Conservation (phyloP, 768 basidiomycete species). For the Rhizopogon rudus region DNA sequence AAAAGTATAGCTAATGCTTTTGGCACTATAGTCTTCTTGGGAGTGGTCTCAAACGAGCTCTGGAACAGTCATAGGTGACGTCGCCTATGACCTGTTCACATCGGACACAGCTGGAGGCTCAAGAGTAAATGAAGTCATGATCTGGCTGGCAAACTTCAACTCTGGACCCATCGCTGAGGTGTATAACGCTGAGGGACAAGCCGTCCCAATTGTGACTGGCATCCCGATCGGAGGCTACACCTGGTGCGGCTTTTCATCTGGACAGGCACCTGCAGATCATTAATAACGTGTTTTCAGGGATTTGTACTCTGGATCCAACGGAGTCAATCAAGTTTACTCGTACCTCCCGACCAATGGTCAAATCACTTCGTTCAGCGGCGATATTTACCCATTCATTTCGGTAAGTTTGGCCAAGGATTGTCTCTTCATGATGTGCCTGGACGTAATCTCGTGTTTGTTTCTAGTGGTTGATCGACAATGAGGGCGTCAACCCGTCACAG, state of each 20-base stretch:
- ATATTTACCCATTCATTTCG: slow-evolving; percentile 48
- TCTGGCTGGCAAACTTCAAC: slow-evolving; percentile 59
- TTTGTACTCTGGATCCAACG: slow-evolving; percentile 50
- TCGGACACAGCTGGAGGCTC: slow-evolving; percentile 43
- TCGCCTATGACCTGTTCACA: slow-evolving; percentile 65
- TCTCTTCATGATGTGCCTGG: not conserved
- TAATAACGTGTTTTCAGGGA: slow-evolving; percentile 33
- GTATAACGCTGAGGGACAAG: slow-evolving; percentile 42
- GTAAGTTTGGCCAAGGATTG: slow-evolving; percentile 21
- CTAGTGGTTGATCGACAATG: slow-evolving; percentile 47
- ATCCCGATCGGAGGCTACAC: slow-evolving; percentile 43
- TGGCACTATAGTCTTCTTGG: slow-evolving; percentile 42
- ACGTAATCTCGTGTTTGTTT: not conserved
- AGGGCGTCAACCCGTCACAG: slow-evolving; percentile 44
- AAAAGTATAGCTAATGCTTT: not conserved
- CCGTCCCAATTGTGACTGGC: slow-evolving; percentile 37
- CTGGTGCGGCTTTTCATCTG: slow-evolving; percentile 32
- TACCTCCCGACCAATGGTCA: slow-evolving; percentile 36
- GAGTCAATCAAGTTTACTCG: slow-evolving; percentile 46
- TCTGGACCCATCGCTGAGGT: slow-evolving; percentile 51
- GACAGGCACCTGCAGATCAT: not conserved
- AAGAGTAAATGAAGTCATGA: slow-evolving; percentile 48
- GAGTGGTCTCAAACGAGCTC: slow-evolving; percentile 44
- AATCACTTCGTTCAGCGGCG: slow-evolving; percentile 47
- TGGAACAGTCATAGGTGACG: slow-evolving; percentile 43